Conservation (phyloP, 208 protist species). For the Tritrichomonas foetus region DNA sequence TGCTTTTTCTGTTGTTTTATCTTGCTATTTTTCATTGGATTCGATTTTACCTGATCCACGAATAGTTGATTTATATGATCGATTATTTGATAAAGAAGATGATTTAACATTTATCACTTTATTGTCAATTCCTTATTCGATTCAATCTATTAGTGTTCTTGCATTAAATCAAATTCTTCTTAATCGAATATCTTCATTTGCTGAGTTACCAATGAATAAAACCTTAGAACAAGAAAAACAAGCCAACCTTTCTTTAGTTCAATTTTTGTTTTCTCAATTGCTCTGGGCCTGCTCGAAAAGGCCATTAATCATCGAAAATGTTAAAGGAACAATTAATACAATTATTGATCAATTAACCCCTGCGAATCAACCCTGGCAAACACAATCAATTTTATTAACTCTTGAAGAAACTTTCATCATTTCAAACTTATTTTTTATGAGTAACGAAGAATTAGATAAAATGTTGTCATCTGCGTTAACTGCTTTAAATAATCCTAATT, state of each 20-base stretch:
- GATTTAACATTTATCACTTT: neutral
- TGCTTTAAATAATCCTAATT: neutral
- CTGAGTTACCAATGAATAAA: neutral
- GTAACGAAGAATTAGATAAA: neutral
- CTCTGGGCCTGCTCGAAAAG: neutral
- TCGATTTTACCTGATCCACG: neutral
- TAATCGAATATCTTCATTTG: neutral
- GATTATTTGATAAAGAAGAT: neutral
- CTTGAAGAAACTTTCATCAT: neutral
- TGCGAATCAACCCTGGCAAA: neutral
- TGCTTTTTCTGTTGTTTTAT: neutral
- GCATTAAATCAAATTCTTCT: neutral
- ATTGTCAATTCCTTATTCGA: neutral
- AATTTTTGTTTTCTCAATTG: neutral
- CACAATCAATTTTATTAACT: neutral
- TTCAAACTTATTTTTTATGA: neutral
- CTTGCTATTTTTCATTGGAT: neutral
- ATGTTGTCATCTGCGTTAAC: neutral
- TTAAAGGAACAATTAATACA: neutral
- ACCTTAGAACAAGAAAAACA: neutral
- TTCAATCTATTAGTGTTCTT: neutral
- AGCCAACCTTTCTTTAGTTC: neutral
- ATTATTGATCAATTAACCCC: neutral
- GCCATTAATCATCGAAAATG: neutral
- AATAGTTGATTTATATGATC: neutral